Percentiles rank a stretch among this genome's conserved stretches.
Evolutionary conservation across 2,329 filamentous ascomycete species (phyloP).

Genomic region (Fusarium sp.): DNA sequence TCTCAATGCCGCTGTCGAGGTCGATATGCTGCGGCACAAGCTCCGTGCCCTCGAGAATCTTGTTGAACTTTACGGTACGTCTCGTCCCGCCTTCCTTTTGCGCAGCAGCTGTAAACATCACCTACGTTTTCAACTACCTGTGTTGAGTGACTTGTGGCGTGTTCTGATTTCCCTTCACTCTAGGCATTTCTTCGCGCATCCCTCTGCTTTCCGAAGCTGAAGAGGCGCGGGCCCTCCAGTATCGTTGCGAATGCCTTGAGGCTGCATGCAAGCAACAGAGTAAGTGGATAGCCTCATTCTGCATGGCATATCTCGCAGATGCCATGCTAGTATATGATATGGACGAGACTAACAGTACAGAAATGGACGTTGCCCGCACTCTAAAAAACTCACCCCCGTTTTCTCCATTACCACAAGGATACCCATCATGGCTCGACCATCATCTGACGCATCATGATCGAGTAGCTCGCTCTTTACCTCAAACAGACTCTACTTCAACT

Average conservation of each 20-base stretch:
- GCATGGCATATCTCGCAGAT: constrained; percentile 3
- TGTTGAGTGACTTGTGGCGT: constrained; percentile 14
- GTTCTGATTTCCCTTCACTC: constrained; percentile 34
- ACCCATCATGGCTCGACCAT: constrained; percentile 65
- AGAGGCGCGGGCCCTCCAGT: constrained; percentile 69
- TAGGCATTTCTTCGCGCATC: constrained; percentile 52
- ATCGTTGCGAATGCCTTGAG: constrained; percentile 71
- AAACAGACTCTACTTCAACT: constrained; percentile 31
- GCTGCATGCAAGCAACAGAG: constrained; percentile 60
- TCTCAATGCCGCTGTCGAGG: constrained; percentile 63
- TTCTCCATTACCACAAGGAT: constrained; percentile 60
- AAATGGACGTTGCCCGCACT: constrained; percentile 51
- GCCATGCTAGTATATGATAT: background rate
- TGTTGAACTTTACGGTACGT: constrained; percentile 64
- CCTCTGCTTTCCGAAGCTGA: constrained; percentile 67
- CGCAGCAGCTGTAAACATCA: constrained; percentile 23
- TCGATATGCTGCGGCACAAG: constrained; percentile 69
- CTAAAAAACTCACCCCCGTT: constrained; percentile 48
- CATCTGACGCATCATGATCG: constrained; percentile 65
- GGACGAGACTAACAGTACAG: constrained; percentile 45
- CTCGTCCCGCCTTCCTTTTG: constrained; percentile 27
- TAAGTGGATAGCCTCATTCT: constrained; percentile 38
- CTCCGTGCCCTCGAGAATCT: constrained; percentile 63
- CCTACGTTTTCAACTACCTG: constrained; percentile 14
- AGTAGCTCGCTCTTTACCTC: constrained; percentile 55